Evolutionary conservation across 2,329 filamentous ascomycete species (phyloP), one percentile per base, ranked within the genome.

Genomic region (Sporothrix sp.): DNA sequence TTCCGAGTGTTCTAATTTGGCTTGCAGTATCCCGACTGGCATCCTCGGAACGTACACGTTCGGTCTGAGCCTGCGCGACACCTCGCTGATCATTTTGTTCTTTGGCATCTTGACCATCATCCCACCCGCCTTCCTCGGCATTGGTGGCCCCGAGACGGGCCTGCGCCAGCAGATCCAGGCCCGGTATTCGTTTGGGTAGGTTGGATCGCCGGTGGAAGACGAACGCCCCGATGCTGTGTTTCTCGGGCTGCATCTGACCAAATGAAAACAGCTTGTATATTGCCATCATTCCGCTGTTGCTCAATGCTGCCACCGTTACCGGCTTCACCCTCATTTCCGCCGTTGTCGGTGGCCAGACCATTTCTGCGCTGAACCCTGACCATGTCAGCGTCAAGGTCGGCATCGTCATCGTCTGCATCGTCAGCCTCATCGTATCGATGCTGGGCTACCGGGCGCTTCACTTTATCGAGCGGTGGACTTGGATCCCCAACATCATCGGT

Each of bases 131-230:
- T 78, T 75, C 56, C 67, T 81, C 57, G 73, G 72, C 4, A 73
- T 75, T 1, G 70, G 72, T 10, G 76, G 76, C 1, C 73, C 75
- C 14, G 68, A 71, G 52, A 81, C 76, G 2, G 78, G 77, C 13
- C 68, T 81, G 66, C 68, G 78, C 16, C 77, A 81, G 60, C 71
- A 80, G 59, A 71, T 81, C 6, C 76, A 79, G 57, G 76, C 78
- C n/a, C 69, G 78, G 27, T 82, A 79, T 61, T 73, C 73, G 0
- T 82, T 79, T 58, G 76, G 76, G 68, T 75, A 59, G 50, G 60
- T 56, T 20, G 25, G 13, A 18, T 13, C 9, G 23, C 14, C 36
- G 3, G 13, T 27, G 3, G 18, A 28, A 28, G 14, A n/a, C n/a
- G n/a, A n/a, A n/a, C n/a, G n/a, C n/a, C n/a, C n/a, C n/a, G n/a